Conservation (phyloP, 805 yeast species). For the Candida saitoana region DNA sequence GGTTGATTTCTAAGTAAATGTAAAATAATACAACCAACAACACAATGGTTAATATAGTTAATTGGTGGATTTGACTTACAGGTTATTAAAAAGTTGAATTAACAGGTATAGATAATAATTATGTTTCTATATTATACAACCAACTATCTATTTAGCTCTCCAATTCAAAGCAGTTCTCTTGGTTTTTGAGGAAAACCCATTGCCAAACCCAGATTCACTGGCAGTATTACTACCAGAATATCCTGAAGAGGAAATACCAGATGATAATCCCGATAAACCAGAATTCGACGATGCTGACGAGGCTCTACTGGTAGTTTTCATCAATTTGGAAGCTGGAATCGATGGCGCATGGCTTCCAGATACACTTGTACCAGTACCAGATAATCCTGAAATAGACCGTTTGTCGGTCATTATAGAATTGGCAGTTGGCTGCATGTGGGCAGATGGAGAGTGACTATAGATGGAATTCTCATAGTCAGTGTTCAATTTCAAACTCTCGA, state of each 20-base stretch:
- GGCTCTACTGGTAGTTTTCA: slow-evolving; percentile 17
- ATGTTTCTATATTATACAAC: too few relatives aligned
- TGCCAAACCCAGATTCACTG: background rate
- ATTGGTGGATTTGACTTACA: too few relatives aligned
- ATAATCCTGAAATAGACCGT: slow-evolving; percentile 7
- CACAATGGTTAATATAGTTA: too few relatives aligned
- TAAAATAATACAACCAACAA: too few relatives aligned
- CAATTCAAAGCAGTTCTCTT: slow-evolving; percentile 38
- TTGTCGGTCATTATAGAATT: background rate
- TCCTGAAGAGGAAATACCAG: slow-evolving; percentile 9
- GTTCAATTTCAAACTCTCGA: slow-evolving; percentile 37
- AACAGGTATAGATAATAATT: too few relatives aligned
- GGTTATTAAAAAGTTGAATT: too few relatives aligned
- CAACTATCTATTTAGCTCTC: slow-evolving; percentile 17
- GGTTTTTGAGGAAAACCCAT: slow-evolving; percentile 2
- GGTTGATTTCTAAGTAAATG: too few relatives aligned
- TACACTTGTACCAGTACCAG: slow-evolving; percentile 6
- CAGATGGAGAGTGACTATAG: slow-evolving; percentile 20
- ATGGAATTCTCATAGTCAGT: slow-evolving; percentile 28
- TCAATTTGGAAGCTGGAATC: slow-evolving; percentile 19
- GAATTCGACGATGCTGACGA: slow-evolving; percentile 24
- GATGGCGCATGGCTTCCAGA: slow-evolving; percentile 7
- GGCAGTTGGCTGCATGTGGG: slow-evolving; percentile 12
- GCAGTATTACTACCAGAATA: background rate
- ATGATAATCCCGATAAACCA: slow-evolving; percentile 25